Evolutionary conservation across 2,329 filamentous ascomycete genomes (phyloP), one percentile per base, ranked within the genome.

Genomic region (Grosmannia serpens): DNA sequence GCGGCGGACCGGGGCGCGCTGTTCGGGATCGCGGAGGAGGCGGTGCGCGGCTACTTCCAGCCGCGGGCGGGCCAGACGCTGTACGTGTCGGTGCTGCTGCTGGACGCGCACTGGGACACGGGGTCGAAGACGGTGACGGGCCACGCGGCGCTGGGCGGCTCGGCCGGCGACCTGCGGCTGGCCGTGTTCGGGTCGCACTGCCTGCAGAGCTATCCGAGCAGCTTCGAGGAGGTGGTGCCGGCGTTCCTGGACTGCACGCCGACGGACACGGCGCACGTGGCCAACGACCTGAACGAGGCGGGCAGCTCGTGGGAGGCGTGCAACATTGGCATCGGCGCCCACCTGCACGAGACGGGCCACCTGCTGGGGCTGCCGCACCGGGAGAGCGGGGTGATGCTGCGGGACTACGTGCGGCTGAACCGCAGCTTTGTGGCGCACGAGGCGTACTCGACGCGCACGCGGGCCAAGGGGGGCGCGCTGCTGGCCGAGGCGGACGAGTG

Each of bases 231-330:
- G 67, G 87, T 97, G 1, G 88, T 90, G 5, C 85, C 90, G 24
- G 87, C 91, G 7, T 95, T 97, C 66, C 87, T 83, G 20, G 91
- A 97, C 71, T 96, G 91, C 70, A 96, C 91, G 3, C 84, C 86
- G 35, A 96, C 91, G 0, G 89, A 97, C 68, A 88, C 85, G 11
- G 81, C 83, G 46, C 81, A 82, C 65, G 84, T 96, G 44, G 87
- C 88, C 20, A 96, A 96, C 66, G 89, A 95, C 69, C 89, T 85
- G 70, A 87, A 88, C 65, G 89, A 96, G 64, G 86, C 86, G 8
- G 91, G 91, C 27, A 95, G 89, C 68, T 94, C 85, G 53, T 97
- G 92, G 92, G 92, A 97, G 70, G 85, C 91, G n/a, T 91, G 89
- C 29, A 95, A 92, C 65, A 87, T 96, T 61, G 91, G 91, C 33